Conservation (phyloP, 73 alveolate species). For the Tetrahymena thermophila region DNA sequence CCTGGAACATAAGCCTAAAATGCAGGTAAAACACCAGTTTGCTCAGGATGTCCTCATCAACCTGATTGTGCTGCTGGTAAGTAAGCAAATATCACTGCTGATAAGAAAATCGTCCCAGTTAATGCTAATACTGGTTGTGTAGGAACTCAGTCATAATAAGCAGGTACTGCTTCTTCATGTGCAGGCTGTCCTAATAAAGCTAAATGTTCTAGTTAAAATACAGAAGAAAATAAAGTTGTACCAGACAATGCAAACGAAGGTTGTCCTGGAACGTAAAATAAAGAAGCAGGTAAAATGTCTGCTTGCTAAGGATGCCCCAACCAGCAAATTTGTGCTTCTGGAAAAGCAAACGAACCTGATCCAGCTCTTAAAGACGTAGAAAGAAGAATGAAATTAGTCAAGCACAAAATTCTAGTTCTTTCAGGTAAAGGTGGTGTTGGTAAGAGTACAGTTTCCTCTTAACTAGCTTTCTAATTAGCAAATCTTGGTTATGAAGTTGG, state of each 20-base stretch:
- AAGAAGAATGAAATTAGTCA: conserved; percentile 66
- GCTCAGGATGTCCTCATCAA: background rate
- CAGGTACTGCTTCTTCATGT: background rate
- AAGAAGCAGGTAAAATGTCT: conserved; percentile 73
- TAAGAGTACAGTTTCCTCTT: conserved; percentile 95
- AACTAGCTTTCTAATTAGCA: conserved; percentile 88
- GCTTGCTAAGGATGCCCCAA: conserved; percentile 96
- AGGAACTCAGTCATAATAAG: background rate
- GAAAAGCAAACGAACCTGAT: conserved; percentile 43
- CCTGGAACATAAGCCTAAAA: background rate
- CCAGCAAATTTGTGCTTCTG: conserved; percentile 54
- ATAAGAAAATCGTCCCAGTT: background rate
- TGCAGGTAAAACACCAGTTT: background rate
- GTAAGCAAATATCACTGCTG: background rate
- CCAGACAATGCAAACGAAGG: conserved; percentile 61
- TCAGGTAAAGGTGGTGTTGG: conserved; percentile 99
- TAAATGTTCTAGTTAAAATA: background rate
- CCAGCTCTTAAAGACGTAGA: conserved; percentile 71
- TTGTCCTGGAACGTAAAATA: conserved; percentile 67
- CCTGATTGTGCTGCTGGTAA: background rate
- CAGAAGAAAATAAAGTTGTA: background rate
- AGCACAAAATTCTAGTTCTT: conserved; percentile 77
- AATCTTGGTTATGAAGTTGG: conserved; percentile 73
- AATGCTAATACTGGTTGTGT: background rate
- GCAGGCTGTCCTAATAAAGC: background rate